phyloP scores from a whole-genome alignment of 495 filamentous ascomycete species.

The Penicillium lividum region DNA sequence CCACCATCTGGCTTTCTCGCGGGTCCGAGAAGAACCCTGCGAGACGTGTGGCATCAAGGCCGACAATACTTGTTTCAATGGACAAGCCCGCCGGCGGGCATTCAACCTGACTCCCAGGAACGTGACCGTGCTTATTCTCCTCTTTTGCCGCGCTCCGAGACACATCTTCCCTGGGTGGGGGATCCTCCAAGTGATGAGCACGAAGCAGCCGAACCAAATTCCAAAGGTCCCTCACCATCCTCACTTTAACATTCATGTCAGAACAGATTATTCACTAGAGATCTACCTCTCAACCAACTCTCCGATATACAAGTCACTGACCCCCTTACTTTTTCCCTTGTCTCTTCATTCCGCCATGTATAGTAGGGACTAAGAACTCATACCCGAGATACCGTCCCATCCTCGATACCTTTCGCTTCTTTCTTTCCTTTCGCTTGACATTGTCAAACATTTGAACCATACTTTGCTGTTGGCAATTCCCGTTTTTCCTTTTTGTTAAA shows the following conservation, averaged over 20 bases:
- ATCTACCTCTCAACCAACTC: too few species aligned
- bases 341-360: constrained; percentile 3
- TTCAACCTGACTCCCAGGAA: constrained; percentile 3
- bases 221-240: constrained; percentile 2
- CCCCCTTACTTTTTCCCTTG: background rate
- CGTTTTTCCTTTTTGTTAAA: background rate
- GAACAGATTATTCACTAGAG: background rate
- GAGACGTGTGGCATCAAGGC: constrained; percentile 31
- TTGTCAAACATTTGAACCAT: background rate
- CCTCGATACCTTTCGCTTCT: background rate
- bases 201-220: background rate
- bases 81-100: constrained; percentile 27
- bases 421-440: background rate
- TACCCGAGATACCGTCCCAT: background rate
- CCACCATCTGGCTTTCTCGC: constrained; percentile 25
- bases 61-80: constrained; percentile 31
- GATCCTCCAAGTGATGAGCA: background rate
- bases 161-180: constrained; percentile 4
- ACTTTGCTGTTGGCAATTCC: background rate
- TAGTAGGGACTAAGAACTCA: constrained; percentile 5
- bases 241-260: constrained; percentile 7
- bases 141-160: constrained; percentile 19
- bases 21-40: constrained; percentile 35
- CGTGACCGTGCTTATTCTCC: constrained; percentile 19
- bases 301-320: too few species aligned